phyloP scores from a whole-genome alignment of 2,329 filamentous ascomycete genomes.

The Pseudocercospora pini-densiflorae region DNA sequence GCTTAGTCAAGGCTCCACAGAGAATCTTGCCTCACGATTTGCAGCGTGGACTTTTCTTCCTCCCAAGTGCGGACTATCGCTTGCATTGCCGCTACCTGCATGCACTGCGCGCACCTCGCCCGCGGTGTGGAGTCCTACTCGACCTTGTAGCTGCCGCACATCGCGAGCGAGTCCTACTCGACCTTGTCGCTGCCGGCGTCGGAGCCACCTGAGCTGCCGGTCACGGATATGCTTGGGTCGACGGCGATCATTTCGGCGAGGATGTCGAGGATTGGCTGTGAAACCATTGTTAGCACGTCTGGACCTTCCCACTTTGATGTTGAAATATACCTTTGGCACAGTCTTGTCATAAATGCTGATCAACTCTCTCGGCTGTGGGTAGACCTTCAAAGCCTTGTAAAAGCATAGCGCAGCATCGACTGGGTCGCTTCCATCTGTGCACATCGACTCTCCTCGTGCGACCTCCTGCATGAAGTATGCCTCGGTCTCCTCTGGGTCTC shows the following conservation, averaged over 20 bases:
- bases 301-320: not conserved
- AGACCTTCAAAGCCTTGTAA: conserved; percentile 98
- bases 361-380: conserved; percentile 88
- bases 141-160: conserved; percentile 31
- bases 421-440: conserved; percentile 75
- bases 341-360: conserved; percentile 99
- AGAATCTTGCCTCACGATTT: not conserved
- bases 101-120: not conserved
- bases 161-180: conserved; percentile 30
- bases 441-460: conserved; percentile 81
- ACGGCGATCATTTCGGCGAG: conserved; percentile 98
- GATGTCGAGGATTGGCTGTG: conserved; percentile 86
- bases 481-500: conserved; percentile 90
- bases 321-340: conserved; percentile 76
- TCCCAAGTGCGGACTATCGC: not conserved
- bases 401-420: conserved; percentile 91
- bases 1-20: not conserved
- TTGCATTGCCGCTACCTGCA: not conserved
- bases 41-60: not conserved
- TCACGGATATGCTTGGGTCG: conserved; percentile 65
- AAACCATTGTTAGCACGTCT: conserved; percentile 23
- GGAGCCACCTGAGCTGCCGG: conserved; percentile 31
- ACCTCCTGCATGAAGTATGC: conserved; percentile 97
- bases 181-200: conserved; percentile 36
- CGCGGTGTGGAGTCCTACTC: conserved; percentile 19